These are phyloP conservation scores for Dothiorella sarmentorum DNA, from an alignment of 2,329 filamentous ascomycete species.

Conservation along the genomic window DNA sequence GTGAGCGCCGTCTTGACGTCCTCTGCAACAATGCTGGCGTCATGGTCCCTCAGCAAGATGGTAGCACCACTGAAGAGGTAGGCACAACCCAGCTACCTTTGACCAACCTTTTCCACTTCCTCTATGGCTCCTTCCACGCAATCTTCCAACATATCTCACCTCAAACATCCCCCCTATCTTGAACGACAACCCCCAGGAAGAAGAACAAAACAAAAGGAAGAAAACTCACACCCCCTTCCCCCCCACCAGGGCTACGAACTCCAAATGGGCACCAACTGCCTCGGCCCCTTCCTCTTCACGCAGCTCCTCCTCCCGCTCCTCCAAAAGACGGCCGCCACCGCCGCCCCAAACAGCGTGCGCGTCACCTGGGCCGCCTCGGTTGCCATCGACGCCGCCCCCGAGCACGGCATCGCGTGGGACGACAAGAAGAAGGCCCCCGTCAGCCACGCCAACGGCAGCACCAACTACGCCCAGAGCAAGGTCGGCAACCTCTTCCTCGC, in stretches of 20 bases:
- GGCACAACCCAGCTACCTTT: not conserved
- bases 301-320: constrained; percentile 38
- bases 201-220: no score
- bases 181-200: not conserved
- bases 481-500: constrained; percentile 30
- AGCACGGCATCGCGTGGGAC: constrained; percentile 18
- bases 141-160: not conserved
- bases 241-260: constrained; percentile 26
- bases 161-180: not conserved
- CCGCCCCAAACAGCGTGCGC: constrained; percentile 29
- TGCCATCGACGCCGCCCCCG: constrained; percentile 20
- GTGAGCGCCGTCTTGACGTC: constrained; percentile 43
- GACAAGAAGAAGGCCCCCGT: constrained; percentile 12
- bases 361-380: constrained; percentile 34
- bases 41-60: constrained; percentile 28
- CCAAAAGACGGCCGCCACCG: constrained; percentile 27
- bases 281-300: constrained; percentile 42
- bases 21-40: constrained; percentile 39
- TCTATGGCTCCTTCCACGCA: not conserved
- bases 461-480: constrained; percentile 29
- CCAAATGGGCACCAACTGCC: constrained; percentile 40
- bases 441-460: not conserved
- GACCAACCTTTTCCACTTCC: not conserved
- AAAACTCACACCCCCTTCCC: not conserved
- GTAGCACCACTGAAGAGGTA: constrained; percentile 20